A percentile compares a stretch with the other conserved stretches of the same genome.
Conservation (phyloP, 1,284 basidiomycete genomes). For the Phaffia rhodozyma region DNA sequence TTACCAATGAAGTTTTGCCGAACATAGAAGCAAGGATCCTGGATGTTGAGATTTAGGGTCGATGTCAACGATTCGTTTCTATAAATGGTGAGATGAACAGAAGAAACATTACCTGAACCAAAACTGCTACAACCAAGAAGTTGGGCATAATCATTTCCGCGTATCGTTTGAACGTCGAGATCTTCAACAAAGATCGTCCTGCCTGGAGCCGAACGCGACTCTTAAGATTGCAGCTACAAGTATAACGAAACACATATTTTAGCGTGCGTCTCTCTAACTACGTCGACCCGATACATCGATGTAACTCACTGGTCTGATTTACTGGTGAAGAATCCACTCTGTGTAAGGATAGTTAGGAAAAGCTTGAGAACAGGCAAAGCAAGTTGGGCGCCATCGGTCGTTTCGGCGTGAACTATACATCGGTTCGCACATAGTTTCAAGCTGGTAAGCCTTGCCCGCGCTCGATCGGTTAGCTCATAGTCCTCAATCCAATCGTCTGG, state of each 20-base stretch:
- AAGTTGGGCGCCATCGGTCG: slow-evolving; percentile 51
- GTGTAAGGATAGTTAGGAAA: slow-evolving; percentile 52
- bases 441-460: slow-evolving; percentile 55
- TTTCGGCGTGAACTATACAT: slow-evolving; percentile 52
- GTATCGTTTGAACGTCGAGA: slow-evolving; percentile 54
- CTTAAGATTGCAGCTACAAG: slow-evolving; percentile 45
- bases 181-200: slow-evolving; percentile 43
- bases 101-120: slow-evolving; percentile 51
- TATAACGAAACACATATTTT: neutral
- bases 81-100: neutral
- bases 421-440: slow-evolving; percentile 70
- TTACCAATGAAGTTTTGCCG: slow-evolving; percentile 67
- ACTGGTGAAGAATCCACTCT: slow-evolving; percentile 41
- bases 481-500: slow-evolving; percentile 61
- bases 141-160: slow-evolving; percentile 48
- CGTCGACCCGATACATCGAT: neutral
- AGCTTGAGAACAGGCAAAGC: slow-evolving; percentile 63
- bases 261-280: too few relatives aligned
- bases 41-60: slow-evolving; percentile 9
- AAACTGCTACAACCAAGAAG: slow-evolving; percentile 60
- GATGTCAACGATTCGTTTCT: slow-evolving; percentile 4
- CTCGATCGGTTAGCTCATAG: slow-evolving; percentile 40
- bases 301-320: slow-evolving; percentile 49
- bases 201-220: slow-evolving; percentile 37
- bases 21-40: slow-evolving; percentile 83